Evolutionary conservation across 2,329 filamentous ascomycete genomes (phyloP).

Genomic region (Sporothrix inflata): DNA sequence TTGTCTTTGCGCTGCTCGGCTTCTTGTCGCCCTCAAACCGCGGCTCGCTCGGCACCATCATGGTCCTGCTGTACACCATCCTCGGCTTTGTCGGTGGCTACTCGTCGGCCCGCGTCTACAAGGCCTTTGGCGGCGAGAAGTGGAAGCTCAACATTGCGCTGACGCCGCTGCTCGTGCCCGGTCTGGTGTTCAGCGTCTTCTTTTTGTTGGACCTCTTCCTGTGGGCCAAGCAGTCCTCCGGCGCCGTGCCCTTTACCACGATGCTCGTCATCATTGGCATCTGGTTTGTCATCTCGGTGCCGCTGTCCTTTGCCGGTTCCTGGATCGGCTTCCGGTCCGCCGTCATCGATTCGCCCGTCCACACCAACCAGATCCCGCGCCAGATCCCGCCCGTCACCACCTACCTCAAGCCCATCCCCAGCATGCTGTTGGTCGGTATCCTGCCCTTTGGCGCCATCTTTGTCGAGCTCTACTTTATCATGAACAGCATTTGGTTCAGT

Average conservation of each 20-base stretch:
- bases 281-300: conserved; percentile 96
- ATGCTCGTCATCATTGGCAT: conserved; percentile 93
- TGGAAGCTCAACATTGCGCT: conserved; percentile 94
- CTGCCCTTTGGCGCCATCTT: conserved; percentile 96
- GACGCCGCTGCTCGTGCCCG: conserved; percentile 84
- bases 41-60: conserved; percentile 88
- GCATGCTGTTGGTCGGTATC: conserved; percentile 88
- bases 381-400: conserved; percentile 82
- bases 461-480: conserved; percentile 98
- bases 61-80: conserved; percentile 89
- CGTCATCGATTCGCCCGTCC: conserved; percentile 76
- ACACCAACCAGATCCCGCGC: conserved; percentile 96
- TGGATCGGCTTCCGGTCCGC: conserved; percentile 87
- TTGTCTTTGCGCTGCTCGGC: conserved; percentile 88
- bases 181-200: conserved; percentile 82
- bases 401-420: conserved; percentile 84
- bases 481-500: conserved; percentile 98
- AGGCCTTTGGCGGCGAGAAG: conserved; percentile 84
- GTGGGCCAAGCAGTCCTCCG: conserved; percentile 89
- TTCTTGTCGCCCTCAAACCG: conserved; percentile 96
- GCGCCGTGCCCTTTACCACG: conserved; percentile 92
- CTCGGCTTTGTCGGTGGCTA: conserved; percentile 94
- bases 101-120: conserved; percentile 87
- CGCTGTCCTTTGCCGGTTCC: conserved; percentile 84
- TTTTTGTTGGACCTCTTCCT: conserved; percentile 96